Base-by-base conservation (phyloP, 2,329 filamentous ascomycete genomes). In the Simplicillium sp. region DNA sequence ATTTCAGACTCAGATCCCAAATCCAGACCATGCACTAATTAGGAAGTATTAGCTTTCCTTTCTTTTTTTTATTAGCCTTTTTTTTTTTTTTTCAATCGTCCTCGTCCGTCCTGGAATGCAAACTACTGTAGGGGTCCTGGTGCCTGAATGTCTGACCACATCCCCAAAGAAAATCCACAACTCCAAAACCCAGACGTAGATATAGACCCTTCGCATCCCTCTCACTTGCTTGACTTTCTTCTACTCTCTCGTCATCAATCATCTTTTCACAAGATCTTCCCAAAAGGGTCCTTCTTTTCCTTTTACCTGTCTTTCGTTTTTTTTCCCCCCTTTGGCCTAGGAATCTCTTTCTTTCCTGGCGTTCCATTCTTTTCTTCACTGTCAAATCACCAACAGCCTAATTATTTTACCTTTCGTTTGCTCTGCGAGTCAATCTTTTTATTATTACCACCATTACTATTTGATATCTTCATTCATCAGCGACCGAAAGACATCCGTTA, bases 1-100 rank as follows among this genome's bases (percentile, higher is more conserved):
- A 25, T 25, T 25, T 25, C 20, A 25, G 20, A 25, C 20, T 25
- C 20, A 25, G 20, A 25, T 25, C 20, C 20, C 20, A 25, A 25
- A 25, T 25, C 20, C 20, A 25, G 20, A 5, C 20, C 20, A 25
- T 25, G 20, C 20, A 25, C 20, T 25, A 25, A 25, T 25, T 25
- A 25, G 20, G 20, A 25, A 25, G 20, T 37, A 18, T 17, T 29
- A 39, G 20, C 34, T 25, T 39, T 42, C 36, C 34, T 14, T 41
- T 34, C 17, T 47, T 54, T 45, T 53, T 50, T 47, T 34, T 36
- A 40, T 46, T 25, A 41, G 40, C 40, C 33, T 41, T 43, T 34
- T 43, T 36, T 33, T 36, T 32, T 37, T 37, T 20, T 39, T 40
- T 37, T 37, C n/a, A n/a, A n/a, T n/a, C n/a, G n/a, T n/a, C n/a